Evolutionary conservation across 192 early-diverging fungal species (phyloP), one percentile per base, ranked within the genome.

Genomic region (Backusella westeae): DNA sequence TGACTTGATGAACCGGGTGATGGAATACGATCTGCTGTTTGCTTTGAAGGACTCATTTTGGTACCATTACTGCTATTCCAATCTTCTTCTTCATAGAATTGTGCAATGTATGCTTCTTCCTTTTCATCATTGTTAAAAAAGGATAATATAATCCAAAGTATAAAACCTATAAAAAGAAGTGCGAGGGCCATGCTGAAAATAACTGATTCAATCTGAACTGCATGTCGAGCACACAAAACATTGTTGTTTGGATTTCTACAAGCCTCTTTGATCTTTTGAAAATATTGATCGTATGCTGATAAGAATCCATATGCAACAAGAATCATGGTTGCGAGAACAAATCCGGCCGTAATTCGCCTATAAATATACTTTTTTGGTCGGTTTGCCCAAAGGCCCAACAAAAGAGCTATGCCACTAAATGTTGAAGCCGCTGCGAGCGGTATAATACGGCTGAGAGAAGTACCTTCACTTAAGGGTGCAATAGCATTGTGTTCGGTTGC

Each of bases 401-500:
- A 41, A 4, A 69, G 21, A 14, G 68, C 68, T 12, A 69, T 69
- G 12, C 68, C 35, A 23, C 68, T 41, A 41, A 69, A 69, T 39
- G 38, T 4, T 6, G 35, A 23, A 3, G 68, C 68, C 38, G 29
- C 5, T 36, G 21, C 10, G n/a, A 69, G 21, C n/a, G 68, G 68
- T 41, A 69, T 12, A 5, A 69, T 69, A 23, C 68, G 34, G 3
- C 35, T 39, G 4, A 69, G 36, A 17, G 68, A 69, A 19, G 68
- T 69, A 69, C n/a, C 21, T 9, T 69, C 36, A 38, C 35, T 41
- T 41, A 69, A 35, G 36, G 68, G 68, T 8, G 68, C 35, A 36
- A 69, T 41, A n/a, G 68, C 68, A 69, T 69, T 69, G 35, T 69
- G 68, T 29, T 69, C 68, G 35, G 68, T 69, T 41, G 68, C 68